Conservation (phyloP, 805 yeast species). For the Gaillardinia entomophila region DNA sequence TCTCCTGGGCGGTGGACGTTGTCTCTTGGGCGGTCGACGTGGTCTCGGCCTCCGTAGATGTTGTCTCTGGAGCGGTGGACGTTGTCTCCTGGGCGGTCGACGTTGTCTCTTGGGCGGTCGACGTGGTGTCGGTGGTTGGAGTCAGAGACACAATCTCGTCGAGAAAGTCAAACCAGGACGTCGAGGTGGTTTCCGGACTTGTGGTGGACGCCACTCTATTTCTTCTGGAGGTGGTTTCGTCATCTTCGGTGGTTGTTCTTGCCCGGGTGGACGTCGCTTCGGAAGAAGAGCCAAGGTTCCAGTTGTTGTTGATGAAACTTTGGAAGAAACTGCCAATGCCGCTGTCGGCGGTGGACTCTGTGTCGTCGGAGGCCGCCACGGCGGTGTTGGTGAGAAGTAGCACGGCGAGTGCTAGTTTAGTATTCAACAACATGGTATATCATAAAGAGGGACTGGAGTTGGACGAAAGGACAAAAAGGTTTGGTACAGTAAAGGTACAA, state of each 20-base stretch:
- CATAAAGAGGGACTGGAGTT: conserved; percentile 20
- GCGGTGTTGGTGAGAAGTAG: neutral
- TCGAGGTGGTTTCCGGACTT: too few species aligned
- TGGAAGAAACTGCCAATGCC: too few species aligned
- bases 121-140: neutral
- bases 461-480: conserved; percentile 4
- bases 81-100: neutral
- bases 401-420: conserved; percentile 3
- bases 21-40: neutral
- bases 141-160: neutral
- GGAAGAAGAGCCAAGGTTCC: too few species aligned
- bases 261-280: too few species aligned
- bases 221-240: too few species aligned
- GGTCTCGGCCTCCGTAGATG: neutral
- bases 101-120: neutral
- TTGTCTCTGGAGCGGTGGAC: neutral
- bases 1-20: neutral
- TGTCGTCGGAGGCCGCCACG: neutral
- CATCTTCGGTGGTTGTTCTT: too few species aligned
- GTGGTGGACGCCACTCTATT: too few species aligned
- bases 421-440: conserved; percentile 3
- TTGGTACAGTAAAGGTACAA: neutral
- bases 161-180: too few species aligned
- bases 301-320: too few species aligned
- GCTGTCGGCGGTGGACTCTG: too few species aligned